Base-by-base conservation (phyloP, 495 filamentous ascomycete species). In the Podospora conica region DNA sequence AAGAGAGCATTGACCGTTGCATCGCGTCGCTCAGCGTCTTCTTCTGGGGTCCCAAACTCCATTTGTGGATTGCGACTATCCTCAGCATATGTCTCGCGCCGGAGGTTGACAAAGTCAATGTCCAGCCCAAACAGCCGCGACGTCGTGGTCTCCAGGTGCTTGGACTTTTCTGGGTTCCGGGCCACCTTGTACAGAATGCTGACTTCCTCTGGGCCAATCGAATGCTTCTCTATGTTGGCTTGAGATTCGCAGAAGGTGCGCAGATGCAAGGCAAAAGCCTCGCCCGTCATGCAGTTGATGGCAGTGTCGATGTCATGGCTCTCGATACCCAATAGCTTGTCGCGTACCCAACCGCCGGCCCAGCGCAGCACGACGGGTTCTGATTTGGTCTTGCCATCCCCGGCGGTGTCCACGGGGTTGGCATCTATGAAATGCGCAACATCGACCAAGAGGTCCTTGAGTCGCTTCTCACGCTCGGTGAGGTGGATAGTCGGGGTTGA, bases 291-390 rank as follows among this genome's bases (percentile, higher is more conserved):
- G 60, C 84, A 88, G 80, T 94, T 95, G 79, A 99, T 96, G 27
- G 90, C 92, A 48, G 94, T 90, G 73, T 99, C 95, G 68, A 99
- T 96, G 70, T 99, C 95, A 74, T 96, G 85, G 73, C 91, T 95
- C 29, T 78, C 80, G 25, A 88, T 79, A 9, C 89, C 90, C 1
- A 99, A 83, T 9, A 99, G 84, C 81, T 97, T 98, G 81, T 99
- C 95, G 53, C 95, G 88, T 27, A 99, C 96, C 95, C 95, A 99
- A n/a, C 95, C 95, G 53, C 95, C 95, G 12, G 96, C 93, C 78
- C 94, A 97, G 12, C 95, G 90, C 20, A 99, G 81, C 4, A 87
- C 79, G 1, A 86, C 72, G n/a, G 83, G 81, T 59, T 83, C 82
- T 29, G 80, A 25, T 27, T 54, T 29, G n/a, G 24, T 31, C 21